Evolutionary conservation across 208 protist genomes (phyloP), one percentile per base, ranked within the genome.

Genomic region (Dictyostelium gargantuum): DNA sequence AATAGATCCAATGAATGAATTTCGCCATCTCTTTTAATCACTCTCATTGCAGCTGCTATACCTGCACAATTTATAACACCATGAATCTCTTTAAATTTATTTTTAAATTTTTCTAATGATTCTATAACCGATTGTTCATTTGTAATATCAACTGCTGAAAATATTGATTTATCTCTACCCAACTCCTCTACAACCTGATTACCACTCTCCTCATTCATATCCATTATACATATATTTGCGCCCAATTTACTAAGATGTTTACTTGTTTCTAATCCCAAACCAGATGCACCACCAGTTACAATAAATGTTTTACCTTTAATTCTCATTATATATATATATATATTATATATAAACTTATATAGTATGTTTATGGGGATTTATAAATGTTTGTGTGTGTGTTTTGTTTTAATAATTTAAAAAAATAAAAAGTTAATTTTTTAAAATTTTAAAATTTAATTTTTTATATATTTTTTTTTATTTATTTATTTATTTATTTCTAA

Each of bases 21-120:
- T 23, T 35, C 11, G 44, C 48, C 46, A 44, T 29, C 32, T 6
- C 21, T 91, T 54, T 6, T 58, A 29, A 70, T 23, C n/a, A 38
- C 95, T 95, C 52, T 96, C 92, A 75, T 93, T 84, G 52, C 92
- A 82, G 44, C 96, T 52, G 44, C 95, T 84, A 98, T 93, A 44
- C 96, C 97, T 35, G 96, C 97, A 82, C 96, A 98, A 91, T 98
- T 97, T 23, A 98, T 93, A 56, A 77, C 94, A 48, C 94, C 97
- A 70, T 97, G 96, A 52, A 98, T 91, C 26, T 91, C 66, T 21
- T 94, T 95, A 79, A 93, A 96, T 23, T 95, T 93, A 13, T 95
- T 93, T 74, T 95, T 85, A 70, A 95, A 93, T 17, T 76, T n/a
- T 32, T 79, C 75, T 74, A 98, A 95, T 72, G 97, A 96, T 52